Base-by-base conservation (phyloP, 148 eudicot genomes). In the Oxyria digyna region DNA sequence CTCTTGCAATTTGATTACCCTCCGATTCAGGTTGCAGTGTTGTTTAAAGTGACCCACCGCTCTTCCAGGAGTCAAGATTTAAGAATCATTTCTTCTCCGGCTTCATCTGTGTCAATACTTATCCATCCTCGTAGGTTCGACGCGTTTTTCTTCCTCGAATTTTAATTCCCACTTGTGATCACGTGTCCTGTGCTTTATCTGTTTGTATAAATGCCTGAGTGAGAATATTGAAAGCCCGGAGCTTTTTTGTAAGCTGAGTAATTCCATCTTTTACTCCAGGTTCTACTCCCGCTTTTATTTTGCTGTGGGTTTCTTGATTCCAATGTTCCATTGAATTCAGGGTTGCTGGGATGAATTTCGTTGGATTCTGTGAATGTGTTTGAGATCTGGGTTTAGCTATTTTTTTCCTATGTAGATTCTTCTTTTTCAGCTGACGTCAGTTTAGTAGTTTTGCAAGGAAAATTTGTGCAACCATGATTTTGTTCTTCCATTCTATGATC, bases 191-290 rank as follows among this genome's bases (percentile, higher is more conserved):
- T 38, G 65, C 65, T 27, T 38, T 59, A 0, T 27, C 20, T 59
- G 65, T 31, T 59, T 27, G 65, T 59, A 29, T 59, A 59, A 59
- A 59, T 59, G 37, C 65, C 65, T 59, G 65, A 59, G 31, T 59
- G 37, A 13, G 20, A 27, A 14, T 38, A 38, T 38, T 38, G 4
- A 38, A 35, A 38, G 41, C 8, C 7, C 41, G 4, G 41, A 38
- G 41, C 7, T 38, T 31, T 59, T n/a, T 26, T 26, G 0, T 6
- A 46, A 46, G 65, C 38, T 29, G 21, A 59, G n/a, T n/a, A 29
- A 29, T 7, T 59, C 38, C 1, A 31, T 59, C 64, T 27, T 24
- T 27, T 29, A 59, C 8, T 59, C 4, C 65, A 59, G 65, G 65
- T 59, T 59, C 65, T 59, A 15, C 65, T 59, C 38, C 64, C 18